These are phyloP conservation scores for Holtermannia corniformis DNA, from an alignment of 768 basidiomycete species.

Conservation along the genomic window DNA sequence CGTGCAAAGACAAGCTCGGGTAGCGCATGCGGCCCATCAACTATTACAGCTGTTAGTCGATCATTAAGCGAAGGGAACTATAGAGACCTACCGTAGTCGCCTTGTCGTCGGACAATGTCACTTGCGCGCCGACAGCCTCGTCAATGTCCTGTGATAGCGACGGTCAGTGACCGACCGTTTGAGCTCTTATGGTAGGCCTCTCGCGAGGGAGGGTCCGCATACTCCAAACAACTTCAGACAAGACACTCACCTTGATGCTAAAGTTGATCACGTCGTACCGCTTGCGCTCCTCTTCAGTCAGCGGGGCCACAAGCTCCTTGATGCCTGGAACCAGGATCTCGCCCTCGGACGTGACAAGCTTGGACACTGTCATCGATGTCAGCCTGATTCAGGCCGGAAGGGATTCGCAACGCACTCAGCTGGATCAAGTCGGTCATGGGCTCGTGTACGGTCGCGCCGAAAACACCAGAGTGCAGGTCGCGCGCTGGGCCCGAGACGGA, in stretches of 20 bases:
- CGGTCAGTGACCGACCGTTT: too few relatives aligned
- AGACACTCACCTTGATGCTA: constrained; percentile 18
- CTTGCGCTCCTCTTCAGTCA: constrained; percentile 63
- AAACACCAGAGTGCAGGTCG: constrained; percentile 76
- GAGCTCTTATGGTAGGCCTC: neutral
- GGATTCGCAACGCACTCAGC: constrained; percentile 46
- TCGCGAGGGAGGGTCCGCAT: neutral
- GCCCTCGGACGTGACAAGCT: constrained; percentile 69
- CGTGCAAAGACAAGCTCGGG: constrained; percentile 82
- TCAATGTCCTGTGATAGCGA: constrained; percentile 55
- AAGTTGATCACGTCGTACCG: constrained; percentile 72
- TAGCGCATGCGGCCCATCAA: constrained; percentile 91
- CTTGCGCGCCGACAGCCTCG: constrained; percentile 60
- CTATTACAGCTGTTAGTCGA: constrained; percentile 35
- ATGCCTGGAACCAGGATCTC: constrained; percentile 81
- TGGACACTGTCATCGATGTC: constrained; percentile 49
- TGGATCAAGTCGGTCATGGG: constrained; percentile 88
- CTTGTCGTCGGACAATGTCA: constrained; percentile 69
- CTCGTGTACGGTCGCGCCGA: constrained; percentile 44
- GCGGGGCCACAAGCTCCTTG: constrained; percentile 66
- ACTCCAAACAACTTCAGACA: too few relatives aligned
- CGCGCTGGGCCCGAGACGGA: constrained; percentile 70
- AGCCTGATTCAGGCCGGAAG: constrained; percentile 3
- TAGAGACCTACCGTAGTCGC: constrained; percentile 42
- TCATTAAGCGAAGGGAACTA: neutral